Evolutionary conservation across 1,139 yeast species (phyloP).

Genomic region (Scheffersomyces segobiensis): DNA sequence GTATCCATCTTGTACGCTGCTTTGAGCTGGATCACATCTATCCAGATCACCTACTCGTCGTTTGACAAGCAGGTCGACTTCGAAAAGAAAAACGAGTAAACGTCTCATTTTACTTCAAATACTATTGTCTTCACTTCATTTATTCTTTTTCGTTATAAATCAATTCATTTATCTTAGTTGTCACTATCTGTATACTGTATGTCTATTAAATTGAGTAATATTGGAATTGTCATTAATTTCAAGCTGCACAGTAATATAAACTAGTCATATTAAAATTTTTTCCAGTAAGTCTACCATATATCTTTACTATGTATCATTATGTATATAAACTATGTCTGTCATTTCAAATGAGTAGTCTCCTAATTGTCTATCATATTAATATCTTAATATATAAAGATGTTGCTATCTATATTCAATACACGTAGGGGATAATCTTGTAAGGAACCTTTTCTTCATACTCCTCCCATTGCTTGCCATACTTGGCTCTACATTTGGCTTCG

Average conservation of each 20-base stretch:
- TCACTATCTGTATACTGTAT: neutral
- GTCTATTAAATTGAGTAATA: neutral
- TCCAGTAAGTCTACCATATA: neutral
- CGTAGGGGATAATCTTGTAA: constrained; percentile 84
- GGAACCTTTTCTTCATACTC: constrained; percentile 81
- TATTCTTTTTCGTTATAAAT: neutral
- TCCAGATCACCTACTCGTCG: constrained; percentile 70
- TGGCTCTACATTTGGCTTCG: constrained; percentile 83
- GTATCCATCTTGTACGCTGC: constrained; percentile 54
- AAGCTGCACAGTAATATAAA: neutral
- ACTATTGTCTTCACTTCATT: neutral
- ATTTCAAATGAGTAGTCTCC: neutral
- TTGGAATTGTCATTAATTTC: neutral
- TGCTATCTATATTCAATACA: constrained; percentile 49
- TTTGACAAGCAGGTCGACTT: constrained; percentile 69
- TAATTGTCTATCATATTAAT: constrained; percentile 1
- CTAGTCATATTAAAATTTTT: neutral
- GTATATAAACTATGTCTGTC: neutral
- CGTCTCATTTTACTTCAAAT: neutral
- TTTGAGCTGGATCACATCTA: constrained; percentile 57
- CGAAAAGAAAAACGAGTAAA: constrained; percentile 60
- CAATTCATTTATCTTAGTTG: neutral
- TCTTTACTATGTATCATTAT: neutral
- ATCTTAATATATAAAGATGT: neutral
- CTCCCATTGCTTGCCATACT: constrained; percentile 85